phyloP scores from a whole-genome alignment of 2,329 filamentous ascomycete genomes.

The Arthrobotrys megalospora region DNA sequence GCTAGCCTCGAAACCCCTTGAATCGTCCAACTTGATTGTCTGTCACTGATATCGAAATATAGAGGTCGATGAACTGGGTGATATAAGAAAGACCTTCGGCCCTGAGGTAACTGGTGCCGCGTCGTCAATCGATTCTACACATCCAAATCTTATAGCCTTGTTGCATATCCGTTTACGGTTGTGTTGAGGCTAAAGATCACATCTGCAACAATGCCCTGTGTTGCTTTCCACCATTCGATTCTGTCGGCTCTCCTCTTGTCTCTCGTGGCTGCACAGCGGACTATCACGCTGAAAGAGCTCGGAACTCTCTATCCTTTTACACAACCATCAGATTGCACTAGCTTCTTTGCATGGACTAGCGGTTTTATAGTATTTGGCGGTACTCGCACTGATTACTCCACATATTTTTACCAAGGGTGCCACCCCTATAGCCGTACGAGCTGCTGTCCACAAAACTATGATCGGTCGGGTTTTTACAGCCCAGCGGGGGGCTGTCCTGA shows the following conservation, averaged over 20 bases:
- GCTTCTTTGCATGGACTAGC: background rate
- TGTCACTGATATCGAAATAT: no score
- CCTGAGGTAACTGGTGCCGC: no score
- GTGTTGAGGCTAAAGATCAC: no score
- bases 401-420: background rate
- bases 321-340: background rate
- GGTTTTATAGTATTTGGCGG: conserved; percentile 1
- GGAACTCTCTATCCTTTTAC: conserved; percentile 13
- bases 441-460: conserved; percentile 14
- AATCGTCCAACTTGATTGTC: no score
- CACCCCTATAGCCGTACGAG: background rate
- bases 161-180: no score
- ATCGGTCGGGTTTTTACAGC: conserved; percentile 16
- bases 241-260: background rate
- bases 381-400: background rate
- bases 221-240: background rate
- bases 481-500: conserved; percentile 2
- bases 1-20: no score
- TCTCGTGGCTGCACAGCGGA: background rate
- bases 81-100: no score
- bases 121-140: no score
- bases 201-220: conserved; percentile 6
- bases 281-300: background rate
- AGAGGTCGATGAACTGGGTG: no score
- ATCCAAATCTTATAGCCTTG: no score